phyloP scores from a whole-genome alignment of 2,329 filamentous ascomycete species.

The Epichloe aotearoae region DNA sequence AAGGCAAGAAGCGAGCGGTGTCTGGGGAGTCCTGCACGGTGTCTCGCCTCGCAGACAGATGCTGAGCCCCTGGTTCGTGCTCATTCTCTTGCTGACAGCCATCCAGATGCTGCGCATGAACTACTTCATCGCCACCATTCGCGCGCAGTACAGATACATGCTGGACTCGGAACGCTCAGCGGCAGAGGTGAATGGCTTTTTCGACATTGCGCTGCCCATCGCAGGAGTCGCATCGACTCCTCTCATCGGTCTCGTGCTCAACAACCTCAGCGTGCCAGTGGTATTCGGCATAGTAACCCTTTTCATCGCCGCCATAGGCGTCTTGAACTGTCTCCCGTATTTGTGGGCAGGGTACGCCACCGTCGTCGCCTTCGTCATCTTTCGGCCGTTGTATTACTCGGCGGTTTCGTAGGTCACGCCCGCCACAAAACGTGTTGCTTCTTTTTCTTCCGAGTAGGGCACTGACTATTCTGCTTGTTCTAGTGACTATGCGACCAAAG shows the following conservation, averaged over 20 bases:
- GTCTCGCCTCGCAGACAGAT: conserved; percentile 49
- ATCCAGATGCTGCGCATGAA: conserved; percentile 5
- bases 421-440: neutral
- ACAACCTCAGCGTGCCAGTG: conserved; percentile 49
- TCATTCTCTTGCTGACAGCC: conserved; percentile 57
- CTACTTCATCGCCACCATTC: conserved; percentile 46
- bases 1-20: conserved; percentile 43
- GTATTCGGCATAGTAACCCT: conserved; percentile 45
- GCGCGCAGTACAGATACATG: conserved; percentile 57
- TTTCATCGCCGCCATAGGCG: conserved; percentile 42
- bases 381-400: conserved; percentile 65
- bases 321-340: conserved; percentile 51
- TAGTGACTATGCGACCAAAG: conserved; percentile 62
- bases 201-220: conserved; percentile 42
- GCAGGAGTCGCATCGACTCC: conserved; percentile 58
- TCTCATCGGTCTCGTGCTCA: conserved; percentile 57
- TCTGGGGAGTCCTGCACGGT: conserved; percentile 59
- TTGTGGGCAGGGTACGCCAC: conserved; percentile 53
- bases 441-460: neutral
- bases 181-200: conserved; percentile 27
- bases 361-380: conserved; percentile 54
- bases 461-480: conserved; percentile 4
- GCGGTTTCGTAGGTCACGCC: conserved; percentile 43
- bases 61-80: conserved; percentile 51
- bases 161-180: conserved; percentile 34